Base-by-base conservation (phyloP, 164 flowering plant species). In the Paratinospora sagittata region DNA sequence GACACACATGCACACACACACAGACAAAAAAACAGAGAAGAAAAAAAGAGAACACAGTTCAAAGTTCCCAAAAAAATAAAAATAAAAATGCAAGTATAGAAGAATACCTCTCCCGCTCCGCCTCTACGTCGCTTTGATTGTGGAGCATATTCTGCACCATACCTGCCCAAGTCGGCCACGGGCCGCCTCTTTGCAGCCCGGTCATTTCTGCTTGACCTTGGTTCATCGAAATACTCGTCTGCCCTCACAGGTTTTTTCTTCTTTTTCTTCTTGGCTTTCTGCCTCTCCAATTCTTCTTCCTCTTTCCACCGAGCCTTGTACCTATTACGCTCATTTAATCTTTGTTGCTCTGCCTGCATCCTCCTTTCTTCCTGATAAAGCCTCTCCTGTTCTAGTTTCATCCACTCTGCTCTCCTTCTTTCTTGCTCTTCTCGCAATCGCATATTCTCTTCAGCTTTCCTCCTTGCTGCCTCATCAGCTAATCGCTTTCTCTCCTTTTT, bases 101-200 rank as follows among this genome's bases (percentile, higher is more conserved):
- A 21, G 12, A 33, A 60, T 79, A 95, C 98, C 98, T 92, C 93
- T 77, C 98, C 97, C 2, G 90, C 96, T 76, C 97, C 93, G 74
- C 88, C 34, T 4, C 34, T 30, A 30, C 34, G 34, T 30, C 98
- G 95, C 81, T 92, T 95, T 70, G 90, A 77, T 73, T 82, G 83
- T 10, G 85, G 90, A 49, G 71, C 79, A 80, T 78, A 74, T 19
- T 89, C 96, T 34, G 83, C 82, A 71, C 78, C 78, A 67, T 74
- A 78, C 52, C 72, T 81, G 69, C 81, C 93, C 63, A 77, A 63
- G 63, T 89, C 97, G 30, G 62, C 72, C 26, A 73, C 78, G 39
- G 89, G 71, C 62, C 84, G 83, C 78, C 86, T 83, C 79, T 85
- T 86, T 24, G 83, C 79, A 69, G 78, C 73, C 2, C 93, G 79